phyloP scores from a whole-genome alignment of 768 basidiomycete genomes.

The Tulasnella sp. region DNA sequence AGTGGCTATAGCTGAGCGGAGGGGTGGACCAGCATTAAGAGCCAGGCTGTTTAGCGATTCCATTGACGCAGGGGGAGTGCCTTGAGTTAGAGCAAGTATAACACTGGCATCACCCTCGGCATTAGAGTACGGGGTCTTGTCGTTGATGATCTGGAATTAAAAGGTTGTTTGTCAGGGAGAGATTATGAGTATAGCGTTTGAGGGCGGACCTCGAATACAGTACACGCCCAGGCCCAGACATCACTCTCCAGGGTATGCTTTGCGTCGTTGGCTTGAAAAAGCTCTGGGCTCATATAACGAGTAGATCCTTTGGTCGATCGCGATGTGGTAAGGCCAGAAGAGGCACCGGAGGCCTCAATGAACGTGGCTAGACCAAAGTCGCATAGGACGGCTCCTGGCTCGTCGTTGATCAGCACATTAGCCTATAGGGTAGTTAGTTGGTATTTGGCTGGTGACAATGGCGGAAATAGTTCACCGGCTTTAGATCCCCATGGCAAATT shows the following conservation, averaged over 20 bases:
- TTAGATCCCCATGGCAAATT: background rate
- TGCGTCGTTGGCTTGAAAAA: background rate
- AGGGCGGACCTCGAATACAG: background rate
- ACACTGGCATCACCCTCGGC: background rate
- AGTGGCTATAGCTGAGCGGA: background rate
- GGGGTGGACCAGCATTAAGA: background rate
- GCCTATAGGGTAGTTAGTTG: background rate
- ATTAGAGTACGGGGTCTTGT: background rate
- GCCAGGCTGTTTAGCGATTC: background rate
- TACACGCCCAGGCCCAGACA: background rate
- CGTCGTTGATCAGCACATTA: background rate
- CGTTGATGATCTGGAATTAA: background rate
- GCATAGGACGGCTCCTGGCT: background rate
- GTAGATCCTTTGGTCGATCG: background rate
- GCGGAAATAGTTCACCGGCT: background rate
- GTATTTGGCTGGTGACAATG: background rate
- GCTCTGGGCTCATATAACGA: background rate
- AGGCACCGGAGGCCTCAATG: background rate
- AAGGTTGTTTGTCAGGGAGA: background rate
- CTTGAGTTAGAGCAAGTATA: background rate
- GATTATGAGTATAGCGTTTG: background rate
- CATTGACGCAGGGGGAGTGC: background rate
- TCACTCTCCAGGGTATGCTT: background rate
- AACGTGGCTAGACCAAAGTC: background rate
- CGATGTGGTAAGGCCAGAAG: background rate